Evolutionary conservation across 2,329 filamentous ascomycete species (phyloP).

Genomic region (Talaromyces sp.): DNA sequence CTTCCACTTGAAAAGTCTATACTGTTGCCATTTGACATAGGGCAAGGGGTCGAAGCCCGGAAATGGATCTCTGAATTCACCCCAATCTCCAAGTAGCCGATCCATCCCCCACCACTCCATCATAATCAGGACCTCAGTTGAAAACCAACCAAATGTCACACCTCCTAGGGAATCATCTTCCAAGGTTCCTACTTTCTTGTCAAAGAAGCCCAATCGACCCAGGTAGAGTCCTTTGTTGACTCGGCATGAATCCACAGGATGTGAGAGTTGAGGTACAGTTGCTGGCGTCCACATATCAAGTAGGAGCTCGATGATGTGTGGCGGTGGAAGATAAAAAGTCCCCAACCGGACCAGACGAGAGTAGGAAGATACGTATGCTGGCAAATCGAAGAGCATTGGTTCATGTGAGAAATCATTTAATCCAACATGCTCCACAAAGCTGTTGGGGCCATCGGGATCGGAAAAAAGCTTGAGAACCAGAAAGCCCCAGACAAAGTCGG

Average conservation of each 20-base stretch:
- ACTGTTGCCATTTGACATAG: neutral
- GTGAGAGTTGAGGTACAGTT: neutral
- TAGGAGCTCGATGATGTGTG: constrained; percentile 13
- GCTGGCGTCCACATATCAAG: neutral
- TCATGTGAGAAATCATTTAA: neutral
- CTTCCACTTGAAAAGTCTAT: neutral
- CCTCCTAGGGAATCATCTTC: neutral
- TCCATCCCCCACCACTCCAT: neutral
- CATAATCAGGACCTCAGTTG: neutral
- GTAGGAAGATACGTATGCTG: neutral
- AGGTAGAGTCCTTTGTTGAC: neutral
- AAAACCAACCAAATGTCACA: neutral
- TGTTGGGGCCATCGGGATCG: neutral
- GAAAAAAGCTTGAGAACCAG: constrained; percentile 5
- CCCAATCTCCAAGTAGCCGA: neutral
- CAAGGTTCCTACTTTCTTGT: neutral
- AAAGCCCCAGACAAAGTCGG: constrained; percentile 14
- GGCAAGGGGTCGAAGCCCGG: neutral
- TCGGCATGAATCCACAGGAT: neutral
- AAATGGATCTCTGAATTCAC: neutral
- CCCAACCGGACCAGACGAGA: neutral
- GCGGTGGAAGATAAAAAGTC: constrained; percentile 5
- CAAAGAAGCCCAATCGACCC: neutral
- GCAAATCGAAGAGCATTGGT: neutral
- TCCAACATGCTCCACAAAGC: too few species aligned